Percentiles rank a stretch among this genome's conserved stretches.
phyloP scores from a whole-genome alignment of 2,329 filamentous ascomycete genomes.

The Knufia petricola region DNA sequence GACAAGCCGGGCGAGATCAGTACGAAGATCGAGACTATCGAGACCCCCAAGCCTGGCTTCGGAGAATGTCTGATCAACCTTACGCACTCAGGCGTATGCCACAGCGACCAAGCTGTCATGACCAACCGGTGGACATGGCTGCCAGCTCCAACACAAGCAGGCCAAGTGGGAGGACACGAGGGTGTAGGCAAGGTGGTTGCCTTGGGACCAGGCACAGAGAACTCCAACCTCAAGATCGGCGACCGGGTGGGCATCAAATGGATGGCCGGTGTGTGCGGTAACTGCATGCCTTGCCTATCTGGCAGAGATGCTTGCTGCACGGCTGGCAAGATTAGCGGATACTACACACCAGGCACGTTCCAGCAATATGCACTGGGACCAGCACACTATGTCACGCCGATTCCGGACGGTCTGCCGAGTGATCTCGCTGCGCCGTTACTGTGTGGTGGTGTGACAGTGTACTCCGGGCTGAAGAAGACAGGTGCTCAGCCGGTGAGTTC shows the following conservation, averaged over 20 bases:
- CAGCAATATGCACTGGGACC: constrained; percentile 58
- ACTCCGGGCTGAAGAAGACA: constrained; percentile 53
- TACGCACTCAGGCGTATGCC: constrained; percentile 56
- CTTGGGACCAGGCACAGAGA: constrained; percentile 51
- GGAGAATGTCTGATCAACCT: constrained; percentile 56
- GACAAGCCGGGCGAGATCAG: constrained; percentile 57
- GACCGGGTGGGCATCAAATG: constrained; percentile 64
- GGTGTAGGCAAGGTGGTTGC: constrained; percentile 58
- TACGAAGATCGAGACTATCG: constrained; percentile 53
- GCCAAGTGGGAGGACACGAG: constrained; percentile 61
- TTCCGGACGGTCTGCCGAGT: constrained; percentile 51
- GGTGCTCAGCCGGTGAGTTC: constrained; percentile 51
- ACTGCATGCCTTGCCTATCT: constrained; percentile 44
- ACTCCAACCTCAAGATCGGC: constrained; percentile 50
- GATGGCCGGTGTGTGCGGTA: constrained; percentile 49
- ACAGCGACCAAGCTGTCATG: constrained; percentile 53
- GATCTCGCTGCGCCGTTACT: constrained; percentile 57
- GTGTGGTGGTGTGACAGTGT: constrained; percentile 58
- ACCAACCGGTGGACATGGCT: constrained; percentile 40
- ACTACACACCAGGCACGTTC: constrained; percentile 62
- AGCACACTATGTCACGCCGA: constrained; percentile 60
- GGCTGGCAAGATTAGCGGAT: constrained; percentile 52
- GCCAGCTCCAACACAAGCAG: constrained; percentile 48
- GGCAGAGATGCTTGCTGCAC: constrained; percentile 48
- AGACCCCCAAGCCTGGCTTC: constrained; percentile 54